phyloP scores from a whole-genome alignment of 2,329 filamentous ascomycete genomes.

The Aphanoascus verrucosus region DNA sequence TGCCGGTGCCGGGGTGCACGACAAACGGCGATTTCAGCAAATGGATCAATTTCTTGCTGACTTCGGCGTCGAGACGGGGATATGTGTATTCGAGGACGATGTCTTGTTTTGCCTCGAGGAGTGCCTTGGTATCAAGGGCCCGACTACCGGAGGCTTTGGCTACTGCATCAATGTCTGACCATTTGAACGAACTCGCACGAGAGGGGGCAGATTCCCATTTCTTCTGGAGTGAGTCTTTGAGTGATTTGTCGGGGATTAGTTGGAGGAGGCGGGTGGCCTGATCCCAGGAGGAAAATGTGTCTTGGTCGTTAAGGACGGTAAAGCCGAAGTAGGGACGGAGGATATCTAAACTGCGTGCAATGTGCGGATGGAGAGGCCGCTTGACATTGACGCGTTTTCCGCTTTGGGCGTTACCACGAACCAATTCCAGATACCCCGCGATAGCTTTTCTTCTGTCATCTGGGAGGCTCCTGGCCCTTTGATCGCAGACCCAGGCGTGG shows the following conservation, averaged over 20 bases:
- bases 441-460: constrained; percentile 77
- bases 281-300: constrained; percentile 65
- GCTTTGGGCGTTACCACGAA: constrained; percentile 75
- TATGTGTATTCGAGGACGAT: constrained; percentile 97
- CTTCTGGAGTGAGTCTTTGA: constrained; percentile 68
- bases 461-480: constrained; percentile 69
- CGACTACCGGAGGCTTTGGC: constrained; percentile 64
- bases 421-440: constrained; percentile 77
- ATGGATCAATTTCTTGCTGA: constrained; percentile 96
- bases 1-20: constrained; percentile 84
- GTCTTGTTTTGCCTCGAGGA: constrained; percentile 87
- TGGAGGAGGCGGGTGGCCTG: constrained; percentile 67
- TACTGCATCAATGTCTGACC: constrained; percentile 82
- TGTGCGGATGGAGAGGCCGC: constrained; percentile 79
- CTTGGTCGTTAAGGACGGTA: constrained; percentile 71
- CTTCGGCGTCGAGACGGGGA: constrained; percentile 88
- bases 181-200: constrained; percentile 69
- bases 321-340: constrained; percentile 74
- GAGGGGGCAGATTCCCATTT: constrained; percentile 84
- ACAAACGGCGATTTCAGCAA: constrained; percentile 96
- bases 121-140: constrained; percentile 58
- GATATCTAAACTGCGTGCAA: constrained; percentile 73
- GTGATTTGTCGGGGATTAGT: constrained; percentile 68
- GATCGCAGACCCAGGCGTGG: constrained; percentile 97
- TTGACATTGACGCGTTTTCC: constrained; percentile 78